Base-by-base conservation (phyloP, 163 green algal genomes). In the Picocystis sp. region DNA sequence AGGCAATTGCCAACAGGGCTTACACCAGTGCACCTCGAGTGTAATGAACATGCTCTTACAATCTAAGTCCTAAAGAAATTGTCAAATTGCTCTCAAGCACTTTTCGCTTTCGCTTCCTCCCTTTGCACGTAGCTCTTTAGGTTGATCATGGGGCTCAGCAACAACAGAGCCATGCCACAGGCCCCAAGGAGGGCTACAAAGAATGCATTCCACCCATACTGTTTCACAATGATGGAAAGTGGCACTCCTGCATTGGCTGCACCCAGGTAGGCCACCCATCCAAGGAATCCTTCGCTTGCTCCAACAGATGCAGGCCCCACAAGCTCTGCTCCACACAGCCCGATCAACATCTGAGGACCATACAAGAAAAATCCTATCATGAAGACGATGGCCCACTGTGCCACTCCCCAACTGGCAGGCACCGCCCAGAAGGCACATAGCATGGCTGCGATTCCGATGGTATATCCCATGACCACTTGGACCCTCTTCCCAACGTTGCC, bases 291-390 rank as follows among this genome's bases (percentile, higher is more conserved):
- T 70, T 95, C 84, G 45, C 69, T 85, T 17, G 88, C 88, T 41
- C 88, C 88, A 34, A 97, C 88, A 22, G 69, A 85, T 54, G 88
- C 75, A 12, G 81, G 81, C 3, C 84, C 83, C 44, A 95, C 88
- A 47, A 94, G 74, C 76, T 94, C 86, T 19, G 85, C 84, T 43
- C 87, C 84, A 60, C 84, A 94, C 35, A 96, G 76, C 1, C 84
- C 86, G 58, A 94, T 95, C 45, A 94, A 73, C 86, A 94, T 94
- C 69, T 95, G 81, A 19, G 74, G 68, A 1, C 73, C 73, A 53
- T 78, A 78, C n/a, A 94, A 66, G 77, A 92, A 93, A 78, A 93
- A 93, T 45, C 85, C 85, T 52, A 94, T 88, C 78, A 92, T 86
- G 71, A 93, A 93, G 24, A 95, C 81, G 47, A 80, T 80, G 46